Base-by-base conservation (phyloP, 2,329 filamentous ascomycete genomes). In the Apiospora marii region DNA sequence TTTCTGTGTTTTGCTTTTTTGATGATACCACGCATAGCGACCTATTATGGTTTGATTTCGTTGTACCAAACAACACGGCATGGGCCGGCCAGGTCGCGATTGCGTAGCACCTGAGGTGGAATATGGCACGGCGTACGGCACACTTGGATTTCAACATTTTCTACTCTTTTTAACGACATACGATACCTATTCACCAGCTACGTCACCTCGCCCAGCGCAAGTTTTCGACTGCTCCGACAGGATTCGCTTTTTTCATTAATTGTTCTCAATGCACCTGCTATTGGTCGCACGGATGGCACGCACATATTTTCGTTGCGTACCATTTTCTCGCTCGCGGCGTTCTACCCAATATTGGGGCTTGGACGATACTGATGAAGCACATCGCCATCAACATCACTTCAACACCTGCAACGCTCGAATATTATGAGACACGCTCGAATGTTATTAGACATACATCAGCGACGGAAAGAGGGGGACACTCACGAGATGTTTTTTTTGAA, bases 21-120 rank as follows among this genome's bases (percentile, higher is more conserved):
- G 5, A 72, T 68, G 73, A 74, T 74, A 74, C 73, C 73, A 74
- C 68, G 73, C 70, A 70, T 71, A 27, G 69, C 69, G 68, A 68
- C 73, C 73, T 74, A 22, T 74, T 49, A 74, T 43, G 71, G 73
- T 74, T 73, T 73, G 70, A 72, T 73, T 68, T 70, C 70, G 70
- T 73, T 72, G 37, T 51, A 24, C 27, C 19, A n/a, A 3, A 14
- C 34, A 37, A 24, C 30, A 10, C 22, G 58, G 34, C 58, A 41
- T 41, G 34, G 58, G 53, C 53, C 30, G 53, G n/a, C 53, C 53
- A 61, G 53, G 30, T 37, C 3, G 53, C 30, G 5, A 61, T 37
- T 22, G 53, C 53, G 53, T 37, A 61, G 53, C 53, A 61, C 53
- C 53, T 46, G 67, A 24, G 64, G 43, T 27, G 68, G 30, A 30